Conservation (phyloP, 2,329 filamentous ascomycete species). For the Whalleya microplaca region DNA sequence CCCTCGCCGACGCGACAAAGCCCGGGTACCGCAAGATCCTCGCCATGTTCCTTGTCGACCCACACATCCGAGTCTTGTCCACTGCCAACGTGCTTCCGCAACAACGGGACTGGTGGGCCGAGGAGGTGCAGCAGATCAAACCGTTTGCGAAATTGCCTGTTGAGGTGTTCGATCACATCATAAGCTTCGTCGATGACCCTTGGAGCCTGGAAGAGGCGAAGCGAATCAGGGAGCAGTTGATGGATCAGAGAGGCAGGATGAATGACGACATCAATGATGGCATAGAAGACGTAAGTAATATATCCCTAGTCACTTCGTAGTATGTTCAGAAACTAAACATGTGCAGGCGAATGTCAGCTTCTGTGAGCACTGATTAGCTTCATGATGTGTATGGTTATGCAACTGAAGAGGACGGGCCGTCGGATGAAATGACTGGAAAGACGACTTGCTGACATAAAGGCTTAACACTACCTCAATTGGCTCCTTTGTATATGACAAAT, state of each 20-base stretch:
- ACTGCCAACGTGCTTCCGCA: constrained; percentile 46
- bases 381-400: neutral
- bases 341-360: neutral
- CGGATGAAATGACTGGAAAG: neutral
- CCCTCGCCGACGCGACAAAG: constrained; percentile 50
- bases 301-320: too few species aligned
- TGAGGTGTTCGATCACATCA: neutral
- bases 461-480: too few species aligned
- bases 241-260: neutral
- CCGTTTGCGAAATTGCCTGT: neutral
- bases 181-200: neutral
- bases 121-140: constrained; percentile 20
- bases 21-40: constrained; percentile 61
- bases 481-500: too few species aligned
- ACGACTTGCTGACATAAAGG: too few species aligned
- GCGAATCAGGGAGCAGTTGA: neutral
- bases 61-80: constrained; percentile 52
- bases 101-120: constrained; percentile 41
- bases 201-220: neutral
- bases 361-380: neutral
- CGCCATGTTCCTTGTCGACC: constrained; percentile 63
- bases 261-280: neutral
- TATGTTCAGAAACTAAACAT: neutral
- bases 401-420: neutral
- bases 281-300: neutral